Base-by-base conservation (phyloP, 2,329 filamentous ascomycete species). In the Teratosphaeria nubilosa region DNA sequence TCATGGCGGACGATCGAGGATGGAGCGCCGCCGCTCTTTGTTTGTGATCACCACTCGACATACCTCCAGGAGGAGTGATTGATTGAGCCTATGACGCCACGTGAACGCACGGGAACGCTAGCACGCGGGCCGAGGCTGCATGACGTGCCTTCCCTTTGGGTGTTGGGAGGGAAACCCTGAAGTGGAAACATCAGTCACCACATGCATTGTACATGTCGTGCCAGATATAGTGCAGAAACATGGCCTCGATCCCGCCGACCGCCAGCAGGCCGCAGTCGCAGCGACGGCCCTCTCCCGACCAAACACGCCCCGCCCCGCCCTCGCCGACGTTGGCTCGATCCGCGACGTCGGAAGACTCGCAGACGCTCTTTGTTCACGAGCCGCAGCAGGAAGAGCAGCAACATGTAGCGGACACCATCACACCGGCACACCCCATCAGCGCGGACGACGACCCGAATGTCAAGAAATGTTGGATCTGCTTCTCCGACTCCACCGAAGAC, bases 381-480 rank as follows among this genome's bases (percentile, higher is more conserved):
- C 20, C 37, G 1, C 13, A 34, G 34, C 34, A 41, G 34, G 34
- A 16, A 24, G 37, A 55, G 2, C 54, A 60, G 30, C 57, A 61
- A 51, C 25, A 58, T 54, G 22, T 53, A 6, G 56, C 59, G 34
- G 54, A 37, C 25, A 45, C 27, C 56, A 37, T 10, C 52, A 50
- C 31, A 58, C 41, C 58, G 55, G n/a, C 27, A 56, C 58, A 59
- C 41, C 55, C 63, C 27, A 54, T 58, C 51, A 52, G 55, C 55
- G 68, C 66, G 45, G 66, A 75, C 37, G 69, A 73, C 11, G 60
- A 66, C 20, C 72, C 34, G 34, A 41, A 76, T 24, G 66, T 74
- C 13, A 77, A 78, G 59, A 84, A 80, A 70, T 87, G 85, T 69
- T 87, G 85, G 85, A 86, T 87, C 62, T 87, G 85, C 71, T 86